These are phyloP conservation scores for Solanum peruvianum DNA, from an alignment of 257 asterid species.

Conservation along the genomic window DNA sequence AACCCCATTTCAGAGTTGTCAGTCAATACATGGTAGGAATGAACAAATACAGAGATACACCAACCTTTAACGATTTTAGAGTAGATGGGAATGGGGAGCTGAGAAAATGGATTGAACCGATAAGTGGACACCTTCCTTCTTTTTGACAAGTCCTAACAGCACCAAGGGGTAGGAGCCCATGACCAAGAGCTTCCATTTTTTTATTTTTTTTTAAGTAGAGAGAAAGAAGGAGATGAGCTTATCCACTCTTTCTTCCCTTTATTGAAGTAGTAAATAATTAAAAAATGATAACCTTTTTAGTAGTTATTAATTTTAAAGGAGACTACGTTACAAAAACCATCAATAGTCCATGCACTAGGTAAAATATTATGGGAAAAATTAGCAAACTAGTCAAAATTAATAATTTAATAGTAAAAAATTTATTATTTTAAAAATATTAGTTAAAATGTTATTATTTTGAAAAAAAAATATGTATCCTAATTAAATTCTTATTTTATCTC, in stretches of 20 bases:
- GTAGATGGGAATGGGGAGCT: slow-evolving; percentile 18
- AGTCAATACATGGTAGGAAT: not conserved
- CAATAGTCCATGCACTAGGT: too few relatives aligned
- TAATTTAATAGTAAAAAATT: too few relatives aligned
- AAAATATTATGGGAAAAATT: too few relatives aligned
- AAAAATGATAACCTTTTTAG: not conserved
- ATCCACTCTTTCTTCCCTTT: not conserved
- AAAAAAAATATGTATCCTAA: too few relatives aligned
- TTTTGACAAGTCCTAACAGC: slow-evolving; percentile 20
- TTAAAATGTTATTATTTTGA: too few relatives aligned
- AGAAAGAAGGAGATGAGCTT: not conserved
- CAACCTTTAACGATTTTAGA: slow-evolving; percentile 11
- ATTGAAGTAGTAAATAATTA: not conserved
- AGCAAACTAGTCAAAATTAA: too few relatives aligned
- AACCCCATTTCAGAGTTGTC: slow-evolving; percentile 4
- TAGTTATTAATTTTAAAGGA: too few relatives aligned
- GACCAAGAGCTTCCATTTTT: slow-evolving; percentile 39
- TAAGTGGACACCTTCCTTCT: slow-evolving; percentile 16
- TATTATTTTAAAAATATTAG: too few relatives aligned
- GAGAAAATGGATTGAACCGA: slow-evolving; percentile 17
- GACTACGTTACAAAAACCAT: too few relatives aligned
- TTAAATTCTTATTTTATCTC: too few relatives aligned
- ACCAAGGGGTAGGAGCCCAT: slow-evolving; percentile 29
- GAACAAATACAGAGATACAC: not conserved
- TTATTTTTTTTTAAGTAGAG: not conserved